Evolutionary conservation across 1,284 basidiomycete genomes (phyloP).

Genomic region (Violaceomyces palustris): DNA sequence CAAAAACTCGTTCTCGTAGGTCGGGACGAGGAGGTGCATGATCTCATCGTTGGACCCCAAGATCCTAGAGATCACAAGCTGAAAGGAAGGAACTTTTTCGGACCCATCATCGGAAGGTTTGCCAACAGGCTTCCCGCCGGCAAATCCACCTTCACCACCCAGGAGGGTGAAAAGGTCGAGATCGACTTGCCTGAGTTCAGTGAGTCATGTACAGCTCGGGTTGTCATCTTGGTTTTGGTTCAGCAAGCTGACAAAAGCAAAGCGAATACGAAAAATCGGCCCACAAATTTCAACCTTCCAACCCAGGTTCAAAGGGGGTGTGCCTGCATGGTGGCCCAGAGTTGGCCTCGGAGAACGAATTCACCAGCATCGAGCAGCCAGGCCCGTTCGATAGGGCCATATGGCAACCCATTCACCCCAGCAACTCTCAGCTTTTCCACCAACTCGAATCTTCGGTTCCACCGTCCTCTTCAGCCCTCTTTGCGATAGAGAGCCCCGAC

Average conservation of each 20-base stretch:
- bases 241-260: too few relatives aligned
- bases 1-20: constrained; percentile 29
- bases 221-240: background rate
- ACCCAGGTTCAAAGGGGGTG: constrained; percentile 21
- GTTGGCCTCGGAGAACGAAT: constrained; percentile 8
- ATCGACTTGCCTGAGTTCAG: constrained; percentile 30
- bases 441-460: constrained; percentile 2
- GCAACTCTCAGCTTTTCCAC: constrained; percentile 21
- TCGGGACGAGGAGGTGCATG: constrained; percentile 7
- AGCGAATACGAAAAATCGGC: too few relatives aligned
- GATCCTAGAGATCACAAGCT: constrained; percentile 26
- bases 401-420: constrained; percentile 26
- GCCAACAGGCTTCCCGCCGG: constrained; percentile 47
- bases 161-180: constrained; percentile 8
- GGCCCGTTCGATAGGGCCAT: constrained; percentile 42
- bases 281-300: too few relatives aligned
- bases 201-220: constrained; percentile 10
- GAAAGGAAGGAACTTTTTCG: constrained; percentile 34
- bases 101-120: constrained; percentile 45
- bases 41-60: constrained; percentile 46
- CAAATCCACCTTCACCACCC: constrained; percentile 5
- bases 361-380: constrained; percentile 17
- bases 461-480: too few relatives aligned
- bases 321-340: constrained; percentile 45
- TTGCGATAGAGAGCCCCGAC: constrained; percentile 33